Evolutionary conservation across 2,329 filamentous ascomycete species (phyloP), one percentile per base, ranked within the genome.

Genomic region (Xylariaceae sp.): DNA sequence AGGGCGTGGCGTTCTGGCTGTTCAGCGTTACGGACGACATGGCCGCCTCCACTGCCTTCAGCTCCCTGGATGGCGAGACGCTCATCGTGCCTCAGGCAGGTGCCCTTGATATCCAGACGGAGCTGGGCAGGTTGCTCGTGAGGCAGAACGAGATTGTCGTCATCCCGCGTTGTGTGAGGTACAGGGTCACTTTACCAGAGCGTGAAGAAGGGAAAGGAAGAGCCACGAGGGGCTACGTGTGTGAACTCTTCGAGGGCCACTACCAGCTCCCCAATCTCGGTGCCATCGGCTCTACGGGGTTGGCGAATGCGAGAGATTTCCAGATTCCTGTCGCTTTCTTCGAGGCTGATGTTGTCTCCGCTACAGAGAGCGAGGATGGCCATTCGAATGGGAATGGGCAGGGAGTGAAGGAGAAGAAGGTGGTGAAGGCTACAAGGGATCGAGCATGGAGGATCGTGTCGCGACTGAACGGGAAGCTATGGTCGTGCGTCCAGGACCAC

Each of bases 21-120:
- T 94, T 86, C 56, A 82, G 84, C 1, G 85, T 83, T 0, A 85
- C 85, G 14, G 81, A 76, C 59, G 79, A 81, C 56, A 94, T 95
- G 88, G 70, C 71, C 34, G 65, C 71, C n/a, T 74, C 76, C 27
- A 71, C 82, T 34, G 86, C 86, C 0, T 94, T 89, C 60, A 94
- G 90, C 69, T 89, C 83, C 3, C 83, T 87, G 0, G 85, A 90
- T 56, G 85, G 85, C 9, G 85, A 90, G 58, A 75, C 87, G 52
- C 63, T 89, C 40, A 80, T 90, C 46, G 83, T 90, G 11, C 72
- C 83, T 2, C 85, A 90, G 57, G 76, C 85, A 47, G 85, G 85
- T 2, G 71, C 73, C 11, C 65, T 90, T 27, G 83, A 89, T 54
- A 83, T 90, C 46, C 76, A 81, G 53, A 90, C 85, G 1, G 85